Evolutionary conservation across 768 basidiomycete species (phyloP).

Genomic region (Mycena leptocephala): DNA sequence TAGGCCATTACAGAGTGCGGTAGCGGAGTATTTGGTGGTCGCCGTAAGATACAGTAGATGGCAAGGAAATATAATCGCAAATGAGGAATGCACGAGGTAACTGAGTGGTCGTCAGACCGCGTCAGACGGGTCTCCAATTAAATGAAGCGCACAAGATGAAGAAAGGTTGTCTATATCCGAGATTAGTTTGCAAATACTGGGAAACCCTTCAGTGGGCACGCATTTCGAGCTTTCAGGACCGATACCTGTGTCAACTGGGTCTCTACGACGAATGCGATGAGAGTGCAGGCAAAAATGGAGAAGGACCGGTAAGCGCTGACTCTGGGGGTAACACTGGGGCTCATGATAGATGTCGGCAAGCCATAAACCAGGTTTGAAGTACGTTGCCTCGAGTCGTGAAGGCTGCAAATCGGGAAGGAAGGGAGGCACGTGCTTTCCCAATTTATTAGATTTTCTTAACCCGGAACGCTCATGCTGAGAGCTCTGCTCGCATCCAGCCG

Average conservation of each 20-base stretch:
- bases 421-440: not conserved
- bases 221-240: not conserved
- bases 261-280: slow-evolving; percentile 85
- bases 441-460: not conserved
- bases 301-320: slow-evolving; percentile 67
- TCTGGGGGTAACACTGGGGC: slow-evolving; percentile 44
- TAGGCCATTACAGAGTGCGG: slow-evolving; percentile 69
- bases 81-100: slow-evolving; percentile 90
- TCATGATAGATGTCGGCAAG: slow-evolving; percentile 21
- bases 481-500: slow-evolving; percentile 75
- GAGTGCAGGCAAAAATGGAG: slow-evolving; percentile 69
- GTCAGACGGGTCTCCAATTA: not conserved
- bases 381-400: not conserved
- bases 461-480: slow-evolving; percentile 68
- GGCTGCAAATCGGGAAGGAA: not conserved
- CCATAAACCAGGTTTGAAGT: not conserved
- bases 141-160: slow-evolving; percentile 81
- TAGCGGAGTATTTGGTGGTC: slow-evolving; percentile 64
- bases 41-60: slow-evolving; percentile 80
- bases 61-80: slow-evolving; percentile 85
- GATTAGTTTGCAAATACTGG: slow-evolving; percentile 85
- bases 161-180: slow-evolving; percentile 90
- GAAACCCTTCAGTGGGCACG: slow-evolving; percentile 20
- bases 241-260: slow-evolving; percentile 84
- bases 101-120: slow-evolving; percentile 54